These are phyloP conservation scores for Podospora anserina DNA, from an alignment of 495 filamentous ascomycete species.

Conservation along the genomic window DNA sequence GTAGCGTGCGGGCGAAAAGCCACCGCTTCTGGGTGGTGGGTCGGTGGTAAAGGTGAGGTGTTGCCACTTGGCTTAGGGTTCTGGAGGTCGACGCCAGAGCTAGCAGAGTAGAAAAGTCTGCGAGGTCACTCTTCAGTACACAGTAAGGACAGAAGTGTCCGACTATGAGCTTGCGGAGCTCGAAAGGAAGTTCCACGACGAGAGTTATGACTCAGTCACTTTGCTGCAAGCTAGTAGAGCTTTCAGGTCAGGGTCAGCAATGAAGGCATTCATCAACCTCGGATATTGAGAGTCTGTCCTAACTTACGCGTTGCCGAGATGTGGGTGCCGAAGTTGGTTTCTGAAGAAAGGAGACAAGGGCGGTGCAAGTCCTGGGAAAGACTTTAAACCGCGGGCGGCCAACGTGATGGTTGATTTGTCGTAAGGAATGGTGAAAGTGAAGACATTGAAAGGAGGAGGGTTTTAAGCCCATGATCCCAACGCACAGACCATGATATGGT, in stretches of 20 bases:
- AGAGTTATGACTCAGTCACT: neutral
- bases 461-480: too few relatives aligned
- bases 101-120: neutral
- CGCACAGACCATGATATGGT: too few relatives aligned
- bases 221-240: neutral
- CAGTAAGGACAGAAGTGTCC: neutral
- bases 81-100: neutral
- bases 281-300: neutral
- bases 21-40: neutral
- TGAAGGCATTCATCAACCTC: too few relatives aligned
- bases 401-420: too few relatives aligned
- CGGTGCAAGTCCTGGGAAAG: neutral
- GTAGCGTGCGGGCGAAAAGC: neutral
- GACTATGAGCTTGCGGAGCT: neutral
- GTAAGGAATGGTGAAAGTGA: too few relatives aligned
- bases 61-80: neutral
- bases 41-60: neutral
- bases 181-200: neutral
- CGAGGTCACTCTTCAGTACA: neutral
- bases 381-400: too few relatives aligned
- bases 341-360: neutral
- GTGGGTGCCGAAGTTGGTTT: too few relatives aligned
- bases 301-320: too few relatives aligned
- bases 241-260: neutral
- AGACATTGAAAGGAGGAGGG: too few relatives aligned